Conservation (phyloP, 139 green algal genomes). For the Coelastrella sp. region DNA sequence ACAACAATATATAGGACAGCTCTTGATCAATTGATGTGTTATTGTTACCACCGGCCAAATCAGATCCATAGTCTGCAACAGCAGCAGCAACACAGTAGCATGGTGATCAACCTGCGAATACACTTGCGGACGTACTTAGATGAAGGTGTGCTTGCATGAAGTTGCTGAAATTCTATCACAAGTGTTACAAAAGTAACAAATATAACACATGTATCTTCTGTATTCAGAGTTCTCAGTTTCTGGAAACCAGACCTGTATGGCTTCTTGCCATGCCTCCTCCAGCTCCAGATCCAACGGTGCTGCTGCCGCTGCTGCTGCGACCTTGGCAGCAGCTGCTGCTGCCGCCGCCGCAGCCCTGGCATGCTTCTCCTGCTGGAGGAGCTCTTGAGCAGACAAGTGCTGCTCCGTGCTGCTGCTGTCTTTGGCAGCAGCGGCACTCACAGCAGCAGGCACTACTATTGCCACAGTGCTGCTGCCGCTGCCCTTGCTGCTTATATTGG, state of each 20-base stretch:
- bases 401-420: not conserved
- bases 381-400: too few species aligned
- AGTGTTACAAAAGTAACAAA: not conserved
- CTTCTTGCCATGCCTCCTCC: not conserved
- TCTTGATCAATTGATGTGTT: too few species aligned
- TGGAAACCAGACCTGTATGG: not conserved
- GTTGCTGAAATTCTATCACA: too few species aligned
- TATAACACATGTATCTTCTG: not conserved
- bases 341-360: not conserved
- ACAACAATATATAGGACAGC: too few species aligned
- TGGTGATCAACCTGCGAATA: too few species aligned
- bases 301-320: not conserved
- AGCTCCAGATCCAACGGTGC: not conserved
- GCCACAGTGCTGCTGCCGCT: not conserved
- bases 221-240: not conserved
- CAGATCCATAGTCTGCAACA: too few species aligned
- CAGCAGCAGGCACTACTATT: constrained; percentile 32
- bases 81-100: too few species aligned
- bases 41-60: too few species aligned
- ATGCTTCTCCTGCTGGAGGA: not conserved
- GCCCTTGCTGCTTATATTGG: constrained; percentile 9
- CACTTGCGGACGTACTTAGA: too few species aligned
- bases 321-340: not conserved
- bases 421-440: not conserved
- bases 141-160: too few species aligned